Evolutionary conservation across 139 green algal genomes (phyloP).

Genomic region (Chara braunii): DNA sequence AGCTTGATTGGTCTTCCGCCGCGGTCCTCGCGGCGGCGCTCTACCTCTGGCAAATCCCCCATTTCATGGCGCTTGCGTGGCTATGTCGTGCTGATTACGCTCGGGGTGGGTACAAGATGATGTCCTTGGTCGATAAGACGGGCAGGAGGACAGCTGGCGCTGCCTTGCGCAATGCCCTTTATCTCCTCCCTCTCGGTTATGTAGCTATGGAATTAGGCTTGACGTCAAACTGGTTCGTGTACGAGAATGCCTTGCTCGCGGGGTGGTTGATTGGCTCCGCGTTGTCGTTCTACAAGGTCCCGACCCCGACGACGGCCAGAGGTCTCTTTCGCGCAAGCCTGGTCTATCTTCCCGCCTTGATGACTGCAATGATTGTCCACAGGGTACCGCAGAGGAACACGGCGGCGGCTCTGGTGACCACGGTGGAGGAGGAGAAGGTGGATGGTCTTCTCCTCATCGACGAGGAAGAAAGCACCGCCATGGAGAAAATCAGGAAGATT

Average conservation of each 20-base stretch:
- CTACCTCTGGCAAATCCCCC: slow-evolving; percentile 97
- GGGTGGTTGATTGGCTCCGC: slow-evolving; percentile 57
- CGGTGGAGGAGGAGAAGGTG: too few species aligned
- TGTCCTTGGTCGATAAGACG: slow-evolving; percentile 72
- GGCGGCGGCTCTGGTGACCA: too few species aligned
- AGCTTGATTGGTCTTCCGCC: too few species aligned
- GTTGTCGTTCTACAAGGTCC: slow-evolving; percentile 60
- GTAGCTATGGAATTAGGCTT: slow-evolving; percentile 51
- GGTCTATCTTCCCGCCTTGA: slow-evolving; percentile 82
- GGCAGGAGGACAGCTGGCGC: slow-evolving; percentile 70
- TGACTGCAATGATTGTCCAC: slow-evolving; percentile 73
- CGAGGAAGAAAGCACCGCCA: too few species aligned
- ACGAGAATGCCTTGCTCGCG: slow-evolving; percentile 57
- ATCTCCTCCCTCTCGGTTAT: slow-evolving; percentile 75
- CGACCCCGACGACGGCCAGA: slow-evolving; percentile 54
- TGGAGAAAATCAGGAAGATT: too few species aligned
- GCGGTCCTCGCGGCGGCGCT: slow-evolving; percentile 77
- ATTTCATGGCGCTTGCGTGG: slow-evolving; percentile 96
- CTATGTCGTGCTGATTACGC: slow-evolving; percentile 85
- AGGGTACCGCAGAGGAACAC: too few species aligned
- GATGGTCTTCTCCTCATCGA: too few species aligned
- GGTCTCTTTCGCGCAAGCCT: slow-evolving; percentile 78
- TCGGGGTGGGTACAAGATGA: slow-evolving; percentile 74
- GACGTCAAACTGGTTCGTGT: slow-evolving; percentile 65
- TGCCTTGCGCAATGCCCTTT: slow-evolving; percentile 77